A percentile compares a stretch with the other conserved stretches of the same genome.
Evolutionary conservation across 352 stramenopile genomes (phyloP).

Genomic region (Phytophthora sansomeana): DNA sequence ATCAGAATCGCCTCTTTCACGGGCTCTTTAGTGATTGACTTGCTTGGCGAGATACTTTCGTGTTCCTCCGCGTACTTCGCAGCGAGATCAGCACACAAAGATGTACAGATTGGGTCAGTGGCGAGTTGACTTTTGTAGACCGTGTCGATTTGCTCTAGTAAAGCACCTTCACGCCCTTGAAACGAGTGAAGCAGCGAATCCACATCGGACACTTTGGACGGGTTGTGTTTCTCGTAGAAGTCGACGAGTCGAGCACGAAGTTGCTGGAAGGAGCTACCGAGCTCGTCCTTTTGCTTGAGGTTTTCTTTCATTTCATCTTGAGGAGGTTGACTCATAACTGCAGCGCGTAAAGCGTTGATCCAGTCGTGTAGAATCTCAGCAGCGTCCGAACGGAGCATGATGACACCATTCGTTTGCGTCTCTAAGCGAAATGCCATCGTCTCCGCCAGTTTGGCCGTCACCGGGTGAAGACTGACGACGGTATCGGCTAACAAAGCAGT

Average conservation of each 20-base stretch:
- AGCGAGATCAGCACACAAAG: slow-evolving; percentile 36
- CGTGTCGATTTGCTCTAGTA: slow-evolving; percentile 68
- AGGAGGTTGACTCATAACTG: slow-evolving; percentile 20
- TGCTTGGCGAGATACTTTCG: background rate
- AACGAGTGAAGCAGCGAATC: slow-evolving; percentile 65
- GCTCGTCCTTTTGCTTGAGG: slow-evolving; percentile 11
- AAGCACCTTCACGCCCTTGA: slow-evolving; percentile 51
- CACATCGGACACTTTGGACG: slow-evolving; percentile 87
- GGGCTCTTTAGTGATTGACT: background rate
- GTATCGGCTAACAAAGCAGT: slow-evolving; percentile 36
- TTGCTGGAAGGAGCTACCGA: slow-evolving; percentile 17
- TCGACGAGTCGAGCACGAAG: slow-evolving; percentile 58
- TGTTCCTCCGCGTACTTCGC: slow-evolving; percentile 23
- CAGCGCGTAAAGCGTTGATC: slow-evolving; percentile 35
- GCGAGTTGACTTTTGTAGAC: slow-evolving; percentile 68
- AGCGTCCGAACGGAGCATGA: slow-evolving; percentile 45
- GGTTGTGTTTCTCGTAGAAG: slow-evolving; percentile 92
- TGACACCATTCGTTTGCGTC: slow-evolving; percentile 44
- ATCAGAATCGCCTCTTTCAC: slow-evolving; percentile 50
- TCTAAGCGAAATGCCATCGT: slow-evolving; percentile 50
- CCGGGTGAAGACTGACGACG: slow-evolving; percentile 41
- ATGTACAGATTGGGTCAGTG: slow-evolving; percentile 38
- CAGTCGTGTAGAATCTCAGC: slow-evolving; percentile 44
- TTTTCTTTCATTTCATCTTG: background rate
- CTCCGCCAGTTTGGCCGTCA: slow-evolving; percentile 38